Percentiles rank a stretch among this genome's conserved stretches.
These are phyloP conservation scores for Pichia manshurica DNA, from an alignment of 805 yeast species.

Conservation along the genomic window DNA sequence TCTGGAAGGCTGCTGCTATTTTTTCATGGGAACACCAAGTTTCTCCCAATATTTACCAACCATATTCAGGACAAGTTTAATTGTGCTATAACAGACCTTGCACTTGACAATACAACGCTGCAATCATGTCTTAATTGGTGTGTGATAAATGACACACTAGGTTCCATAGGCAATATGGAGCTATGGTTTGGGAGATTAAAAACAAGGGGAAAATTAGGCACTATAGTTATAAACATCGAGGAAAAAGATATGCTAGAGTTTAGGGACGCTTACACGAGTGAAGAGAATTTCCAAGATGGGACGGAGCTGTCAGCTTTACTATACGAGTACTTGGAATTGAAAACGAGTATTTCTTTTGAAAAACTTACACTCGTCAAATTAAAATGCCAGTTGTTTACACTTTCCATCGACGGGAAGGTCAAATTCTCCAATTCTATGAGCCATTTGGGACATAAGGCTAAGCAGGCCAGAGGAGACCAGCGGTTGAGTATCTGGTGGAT, in stretches of 20 bases:
- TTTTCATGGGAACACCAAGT: constrained; percentile 18
- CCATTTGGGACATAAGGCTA: constrained; percentile 17
- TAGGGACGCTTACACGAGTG: not conserved
- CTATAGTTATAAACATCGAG: constrained; percentile 23
- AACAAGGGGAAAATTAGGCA: constrained; percentile 18
- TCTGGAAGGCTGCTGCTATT: constrained; percentile 7
- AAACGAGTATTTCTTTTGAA: constrained; percentile 27
- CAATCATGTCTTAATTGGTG: constrained; percentile 10
- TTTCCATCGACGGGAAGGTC: constrained; percentile 27
- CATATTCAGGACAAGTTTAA: constrained; percentile 23
- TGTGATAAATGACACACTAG: constrained; percentile 4
- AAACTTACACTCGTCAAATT: constrained; percentile 24
- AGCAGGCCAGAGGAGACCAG: constrained; percentile 16
- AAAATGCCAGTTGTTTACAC: constrained; percentile 25
- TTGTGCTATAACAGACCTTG: constrained; percentile 19
- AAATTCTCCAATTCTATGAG: constrained; percentile 26
- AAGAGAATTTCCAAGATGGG: not conserved
- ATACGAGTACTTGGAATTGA: constrained; percentile 19
- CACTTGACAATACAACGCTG: constrained; percentile 2
- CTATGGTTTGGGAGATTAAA: constrained; percentile 22
- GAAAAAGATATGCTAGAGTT: constrained; percentile 21
- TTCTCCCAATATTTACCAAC: constrained; percentile 18
- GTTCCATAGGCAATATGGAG: constrained; percentile 6
- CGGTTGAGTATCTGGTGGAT: constrained; percentile 29
- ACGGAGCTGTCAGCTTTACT: constrained; percentile 16